These are phyloP conservation scores for Aspergillus jensenii DNA, from an alignment of 2,329 filamentous ascomycete genomes.

Conservation along the genomic window DNA sequence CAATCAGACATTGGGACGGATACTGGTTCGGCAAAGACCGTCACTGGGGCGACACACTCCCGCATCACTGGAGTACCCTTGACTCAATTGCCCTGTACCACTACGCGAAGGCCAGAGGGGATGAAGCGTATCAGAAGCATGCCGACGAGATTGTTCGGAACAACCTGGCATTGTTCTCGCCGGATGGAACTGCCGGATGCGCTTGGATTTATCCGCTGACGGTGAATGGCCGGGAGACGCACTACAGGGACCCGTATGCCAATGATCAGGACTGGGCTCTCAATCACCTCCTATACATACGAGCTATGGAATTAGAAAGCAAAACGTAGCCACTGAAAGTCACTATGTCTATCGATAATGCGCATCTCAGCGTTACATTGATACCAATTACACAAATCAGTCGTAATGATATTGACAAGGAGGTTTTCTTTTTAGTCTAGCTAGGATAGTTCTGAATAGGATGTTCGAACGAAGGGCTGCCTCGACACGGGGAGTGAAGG, in stretches of 20 bases:
- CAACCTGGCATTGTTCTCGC: not conserved
- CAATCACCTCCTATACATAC: not conserved
- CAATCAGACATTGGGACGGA: conserved; percentile 1
- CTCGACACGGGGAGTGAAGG: no score
- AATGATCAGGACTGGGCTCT: conserved; percentile 7
- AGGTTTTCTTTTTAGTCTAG: no score
- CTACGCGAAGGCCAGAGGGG: not conserved
- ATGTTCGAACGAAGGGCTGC: no score
- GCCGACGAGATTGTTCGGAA: not conserved
- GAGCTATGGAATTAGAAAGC: no score
- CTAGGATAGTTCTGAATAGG: no score
- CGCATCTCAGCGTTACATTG: no score
- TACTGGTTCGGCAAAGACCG: conserved; percentile 7
- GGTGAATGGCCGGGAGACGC: not conserved
- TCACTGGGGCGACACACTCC: not conserved
- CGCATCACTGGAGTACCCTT: conserved; percentile 5
- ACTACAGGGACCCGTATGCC: not conserved
- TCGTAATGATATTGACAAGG: no score
- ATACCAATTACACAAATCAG: no score
- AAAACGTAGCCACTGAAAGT: no score
- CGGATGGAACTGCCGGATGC: not conserved
- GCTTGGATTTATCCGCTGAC: not conserved
- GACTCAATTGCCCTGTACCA: not conserved
- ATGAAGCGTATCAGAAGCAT: not conserved
- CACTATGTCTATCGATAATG: no score